A percentile compares a stretch with the other conserved stretches of the same genome.
Conservation (phyloP, 176 grass and related monocot genomes). For the Musa beccarii region DNA sequence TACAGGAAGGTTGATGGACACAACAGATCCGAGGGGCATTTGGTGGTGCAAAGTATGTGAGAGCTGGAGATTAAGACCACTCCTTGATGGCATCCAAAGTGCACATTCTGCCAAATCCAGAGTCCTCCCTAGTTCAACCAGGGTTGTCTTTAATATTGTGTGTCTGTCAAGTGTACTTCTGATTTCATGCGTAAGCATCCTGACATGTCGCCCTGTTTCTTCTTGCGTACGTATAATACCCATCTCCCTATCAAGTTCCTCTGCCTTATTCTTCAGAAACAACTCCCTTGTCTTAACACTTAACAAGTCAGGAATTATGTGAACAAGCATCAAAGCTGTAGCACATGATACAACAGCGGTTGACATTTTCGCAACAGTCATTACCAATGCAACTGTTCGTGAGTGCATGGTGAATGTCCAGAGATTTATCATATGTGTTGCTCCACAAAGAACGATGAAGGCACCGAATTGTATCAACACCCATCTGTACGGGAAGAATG, state of each 20-base stretch:
- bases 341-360: constrained; percentile 53
- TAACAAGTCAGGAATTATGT: constrained; percentile 57
- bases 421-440: constrained; percentile 62
- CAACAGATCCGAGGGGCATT: constrained; percentile 28
- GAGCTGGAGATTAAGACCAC: constrained; percentile 49
- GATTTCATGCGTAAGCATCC: constrained; percentile 81
- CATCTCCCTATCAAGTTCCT: constrained; percentile 63
- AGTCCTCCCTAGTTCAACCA: constrained; percentile 54
- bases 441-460: constrained; percentile 64
- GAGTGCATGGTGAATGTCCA: constrained; percentile 57
- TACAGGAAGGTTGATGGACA: constrained; percentile 44
- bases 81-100: constrained; percentile 57
- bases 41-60: constrained; percentile 53
- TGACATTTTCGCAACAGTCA: constrained; percentile 57
- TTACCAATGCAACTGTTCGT: constrained; percentile 48
- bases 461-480: constrained; percentile 65
- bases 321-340: constrained; percentile 63
- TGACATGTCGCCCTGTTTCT: constrained; percentile 57
- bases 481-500: constrained; percentile 68
- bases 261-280: constrained; percentile 57
- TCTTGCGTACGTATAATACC: constrained; percentile 54
- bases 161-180: constrained; percentile 59
- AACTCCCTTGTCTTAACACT: constrained; percentile 65
- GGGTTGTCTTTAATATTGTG: constrained; percentile 58
- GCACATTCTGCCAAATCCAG: constrained; percentile 51